Evolutionary conservation across 805 yeast species (phyloP).

Genomic region (Candida vartiovaarae): DNA sequence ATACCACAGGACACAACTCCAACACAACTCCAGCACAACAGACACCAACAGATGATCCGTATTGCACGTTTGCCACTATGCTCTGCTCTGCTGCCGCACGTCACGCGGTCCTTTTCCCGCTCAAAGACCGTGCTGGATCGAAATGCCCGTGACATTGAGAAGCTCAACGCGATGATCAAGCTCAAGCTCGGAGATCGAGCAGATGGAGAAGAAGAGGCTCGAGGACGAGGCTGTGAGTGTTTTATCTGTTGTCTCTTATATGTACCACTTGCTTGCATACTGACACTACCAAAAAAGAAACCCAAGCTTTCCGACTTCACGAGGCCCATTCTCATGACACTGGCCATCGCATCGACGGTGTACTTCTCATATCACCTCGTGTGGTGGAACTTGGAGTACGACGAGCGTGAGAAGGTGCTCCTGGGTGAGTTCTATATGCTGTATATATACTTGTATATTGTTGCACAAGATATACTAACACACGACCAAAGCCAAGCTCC

Average conservation of each 20-base stretch:
- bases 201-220: slow-evolving; percentile 9
- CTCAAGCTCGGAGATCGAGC: slow-evolving; percentile 17
- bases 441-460: neutral
- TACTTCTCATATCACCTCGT: slow-evolving; percentile 16
- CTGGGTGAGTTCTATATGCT: slow-evolving; percentile 9
- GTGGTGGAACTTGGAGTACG: slow-evolving; percentile 22
- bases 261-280: no score
- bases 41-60: no score
- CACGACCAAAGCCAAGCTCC: slow-evolving; percentile 4
- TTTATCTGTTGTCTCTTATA: no score
- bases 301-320: slow-evolving; percentile 21
- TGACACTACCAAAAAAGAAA: slow-evolving; percentile 6
- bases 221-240: slow-evolving; percentile 12
- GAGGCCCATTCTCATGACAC: slow-evolving; percentile 18
- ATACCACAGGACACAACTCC: no score
- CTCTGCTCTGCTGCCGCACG: no score
- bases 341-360: slow-evolving; percentile 20
- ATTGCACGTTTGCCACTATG: no score
- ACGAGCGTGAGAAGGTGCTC: slow-evolving; percentile 16
- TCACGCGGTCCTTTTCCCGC: no score
- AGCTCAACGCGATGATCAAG: slow-evolving; percentile 15
- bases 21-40: no score
- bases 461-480: slow-evolving; percentile 4
- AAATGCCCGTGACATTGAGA: slow-evolving; percentile 20
- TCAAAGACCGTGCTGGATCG: neutral